Evolutionary conservation across 2,329 filamentous ascomycete genomes (phyloP).

Genomic region (Colletotrichum plurivorum): DNA sequence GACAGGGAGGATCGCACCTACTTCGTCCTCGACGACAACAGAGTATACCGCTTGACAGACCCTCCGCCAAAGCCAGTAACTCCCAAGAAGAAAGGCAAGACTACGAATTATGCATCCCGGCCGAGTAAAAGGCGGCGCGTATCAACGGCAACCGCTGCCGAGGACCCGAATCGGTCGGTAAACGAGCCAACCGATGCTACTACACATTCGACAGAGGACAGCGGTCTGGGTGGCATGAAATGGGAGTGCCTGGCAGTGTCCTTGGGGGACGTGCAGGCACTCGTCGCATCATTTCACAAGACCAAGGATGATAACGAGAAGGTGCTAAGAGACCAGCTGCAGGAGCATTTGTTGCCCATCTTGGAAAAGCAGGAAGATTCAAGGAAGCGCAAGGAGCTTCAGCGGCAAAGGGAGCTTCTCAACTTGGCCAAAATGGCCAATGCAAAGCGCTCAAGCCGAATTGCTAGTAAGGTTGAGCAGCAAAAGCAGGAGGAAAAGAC

Average conservation of each 20-base stretch:
- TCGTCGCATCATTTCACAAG: conserved; percentile 80
- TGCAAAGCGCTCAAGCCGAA: conserved; percentile 92
- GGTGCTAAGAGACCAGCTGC: conserved; percentile 77
- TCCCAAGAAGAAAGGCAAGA: conserved; percentile 74
- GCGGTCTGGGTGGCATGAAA: conserved; percentile 80
- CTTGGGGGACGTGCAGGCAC: conserved; percentile 80
- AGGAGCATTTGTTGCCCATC: conserved; percentile 85
- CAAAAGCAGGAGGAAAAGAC: conserved; percentile 81
- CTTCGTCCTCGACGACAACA: conserved; percentile 93
- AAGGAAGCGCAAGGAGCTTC: conserved; percentile 77
- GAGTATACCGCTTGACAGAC: conserved; percentile 91
- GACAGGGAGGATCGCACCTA: conserved; percentile 90
- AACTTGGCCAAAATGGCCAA: conserved; percentile 90
- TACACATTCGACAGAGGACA: conserved; percentile 57
- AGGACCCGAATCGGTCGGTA: conserved; percentile 51
- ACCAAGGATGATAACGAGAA: conserved; percentile 90
- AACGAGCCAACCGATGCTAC: conserved; percentile 46
- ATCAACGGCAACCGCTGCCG: conserved; percentile 57
- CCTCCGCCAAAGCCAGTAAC: conserved; percentile 74
- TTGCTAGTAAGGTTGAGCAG: conserved; percentile 85
- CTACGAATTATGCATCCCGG: conserved; percentile 73
- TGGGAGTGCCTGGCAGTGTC: conserved; percentile 95
- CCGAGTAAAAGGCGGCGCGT: conserved; percentile 80
- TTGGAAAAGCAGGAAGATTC: conserved; percentile 84
- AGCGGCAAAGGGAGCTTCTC: conserved; percentile 83